Evolutionary conservation across 345 rosid genomes (phyloP).

Genomic region (Euphorbia peplus): DNA sequence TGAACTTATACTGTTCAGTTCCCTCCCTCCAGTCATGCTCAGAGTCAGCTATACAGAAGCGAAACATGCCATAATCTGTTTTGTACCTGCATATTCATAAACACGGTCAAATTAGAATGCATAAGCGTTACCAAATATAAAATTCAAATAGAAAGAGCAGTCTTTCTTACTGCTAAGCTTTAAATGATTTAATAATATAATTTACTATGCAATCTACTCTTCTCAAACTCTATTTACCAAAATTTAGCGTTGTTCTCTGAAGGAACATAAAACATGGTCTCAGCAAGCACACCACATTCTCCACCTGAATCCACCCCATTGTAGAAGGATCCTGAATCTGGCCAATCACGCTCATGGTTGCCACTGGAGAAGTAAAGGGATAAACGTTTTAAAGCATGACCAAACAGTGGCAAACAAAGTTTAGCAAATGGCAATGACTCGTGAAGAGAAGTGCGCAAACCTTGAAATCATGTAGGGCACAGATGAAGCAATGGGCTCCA

Average conservation of each 20-base stretch:
- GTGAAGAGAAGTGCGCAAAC: constrained; percentile 15
- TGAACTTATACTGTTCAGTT: constrained; percentile 60
- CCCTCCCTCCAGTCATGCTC: constrained; percentile 91
- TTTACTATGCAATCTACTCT: not conserved
- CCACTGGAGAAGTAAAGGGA: constrained; percentile 23
- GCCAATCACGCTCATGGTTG: constrained; percentile 40
- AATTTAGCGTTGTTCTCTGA: constrained; percentile 69
- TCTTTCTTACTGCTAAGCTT: not conserved
- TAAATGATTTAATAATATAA: not conserved
- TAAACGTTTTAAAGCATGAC: not conserved
- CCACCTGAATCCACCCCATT: constrained; percentile 55
- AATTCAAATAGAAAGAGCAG: not conserved
- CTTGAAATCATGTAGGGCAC: constrained; percentile 45
- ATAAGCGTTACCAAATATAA: not conserved
- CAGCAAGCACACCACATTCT: constrained; percentile 62
- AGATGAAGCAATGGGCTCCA: constrained; percentile 38
- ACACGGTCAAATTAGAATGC: not conserved
- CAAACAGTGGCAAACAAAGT: not conserved
- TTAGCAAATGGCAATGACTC: not conserved
- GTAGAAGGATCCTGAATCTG: constrained; percentile 43
- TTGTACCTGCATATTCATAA: constrained; percentile 47
- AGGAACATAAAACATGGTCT: constrained; percentile 63
- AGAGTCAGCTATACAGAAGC: constrained; percentile 68
- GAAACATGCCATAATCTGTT: constrained; percentile 79
- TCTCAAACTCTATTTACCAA: constrained; percentile 38